Percentiles rank a stretch among this genome's conserved stretches.
These are phyloP conservation scores for Centaurea solstitialis DNA, from an alignment of 129 eudicot species.

Conservation along the genomic window DNA sequence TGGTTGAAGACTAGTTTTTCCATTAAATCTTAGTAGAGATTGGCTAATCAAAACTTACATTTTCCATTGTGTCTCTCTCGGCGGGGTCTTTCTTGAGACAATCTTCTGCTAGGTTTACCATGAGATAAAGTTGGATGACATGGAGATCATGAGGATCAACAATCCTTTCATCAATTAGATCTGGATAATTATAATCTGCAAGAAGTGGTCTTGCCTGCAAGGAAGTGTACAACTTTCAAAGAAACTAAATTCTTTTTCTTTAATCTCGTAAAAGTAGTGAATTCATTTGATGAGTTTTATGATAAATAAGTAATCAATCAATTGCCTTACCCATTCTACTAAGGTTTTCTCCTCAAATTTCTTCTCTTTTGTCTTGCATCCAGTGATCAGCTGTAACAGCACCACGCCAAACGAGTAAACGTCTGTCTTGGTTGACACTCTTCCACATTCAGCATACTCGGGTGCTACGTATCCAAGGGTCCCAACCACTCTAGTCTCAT, in stretches of 20 bases:
- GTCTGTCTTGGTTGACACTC: slow-evolving; percentile 64
- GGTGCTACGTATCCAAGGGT: slow-evolving; percentile 84
- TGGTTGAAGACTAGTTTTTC: too few species aligned
- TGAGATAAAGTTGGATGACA: slow-evolving; percentile 60
- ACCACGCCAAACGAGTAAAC: slow-evolving; percentile 84
- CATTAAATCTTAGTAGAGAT: background rate
- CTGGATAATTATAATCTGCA: slow-evolving; percentile 52
- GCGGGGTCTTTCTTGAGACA: slow-evolving; percentile 61
- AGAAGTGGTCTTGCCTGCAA: slow-evolving; percentile 76
- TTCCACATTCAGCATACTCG: slow-evolving; percentile 73
- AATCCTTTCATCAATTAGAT: slow-evolving; percentile 52
- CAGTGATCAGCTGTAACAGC: slow-evolving; percentile 65
- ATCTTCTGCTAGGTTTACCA: slow-evolving; percentile 58
- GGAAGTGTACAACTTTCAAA: background rate
- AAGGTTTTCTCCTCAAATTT: slow-evolving; percentile 54
- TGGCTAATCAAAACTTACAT: slow-evolving; percentile 36
- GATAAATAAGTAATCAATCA: background rate
- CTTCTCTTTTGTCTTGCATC: slow-evolving; percentile 50
- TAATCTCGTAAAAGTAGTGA: background rate
- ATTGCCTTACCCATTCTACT: slow-evolving; percentile 68
- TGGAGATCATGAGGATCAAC: slow-evolving; percentile 57
- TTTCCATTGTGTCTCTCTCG: slow-evolving; percentile 46
- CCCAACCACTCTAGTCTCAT: slow-evolving; percentile 62
- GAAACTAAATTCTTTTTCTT: background rate
- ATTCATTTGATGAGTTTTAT: background rate